A percentile compares a stretch with the other conserved stretches of the same genome.
phyloP scores from a whole-genome alignment of 164 flowering plant species.

The Chimonanthus salicifolius region DNA sequence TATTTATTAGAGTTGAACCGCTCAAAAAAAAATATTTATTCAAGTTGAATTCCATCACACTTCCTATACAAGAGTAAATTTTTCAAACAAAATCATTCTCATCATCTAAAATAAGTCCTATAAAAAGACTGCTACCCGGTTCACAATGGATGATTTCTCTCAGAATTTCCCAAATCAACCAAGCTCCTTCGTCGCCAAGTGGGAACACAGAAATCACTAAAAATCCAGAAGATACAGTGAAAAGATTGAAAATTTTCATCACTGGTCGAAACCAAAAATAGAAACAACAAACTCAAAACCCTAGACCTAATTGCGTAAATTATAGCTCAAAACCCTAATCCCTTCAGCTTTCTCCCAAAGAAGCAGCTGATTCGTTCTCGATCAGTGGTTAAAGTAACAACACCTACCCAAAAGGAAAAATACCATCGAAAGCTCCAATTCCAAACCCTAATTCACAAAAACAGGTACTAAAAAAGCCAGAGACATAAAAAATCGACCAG shows the following conservation, averaged over 20 bases:
- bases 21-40: too few relatives aligned
- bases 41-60: too few relatives aligned
- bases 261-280: not conserved
- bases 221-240: not conserved
- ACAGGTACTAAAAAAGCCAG: not conserved
- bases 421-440: not conserved
- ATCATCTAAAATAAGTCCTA: not conserved
- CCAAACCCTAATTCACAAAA: conserved; percentile 7
- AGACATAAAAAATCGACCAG: too few relatives aligned
- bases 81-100: too few relatives aligned
- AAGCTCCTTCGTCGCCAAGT: not conserved
- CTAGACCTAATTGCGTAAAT: not conserved
- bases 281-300: not conserved
- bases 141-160: not conserved
- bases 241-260: not conserved
- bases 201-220: not conserved
- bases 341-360: not conserved
- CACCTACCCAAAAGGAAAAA: not conserved
- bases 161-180: not conserved
- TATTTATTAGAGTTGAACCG: too few relatives aligned
- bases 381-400: not conserved
- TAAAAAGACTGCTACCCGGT: not conserved
- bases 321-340: conserved; percentile 15
- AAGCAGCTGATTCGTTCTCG: not conserved
- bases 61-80: too few relatives aligned